Percentiles rank a stretch among this genome's conserved stretches.
phyloP scores from a whole-genome alignment of 768 basidiomycete genomes.

The Neoboletus subvelutipes region DNA sequence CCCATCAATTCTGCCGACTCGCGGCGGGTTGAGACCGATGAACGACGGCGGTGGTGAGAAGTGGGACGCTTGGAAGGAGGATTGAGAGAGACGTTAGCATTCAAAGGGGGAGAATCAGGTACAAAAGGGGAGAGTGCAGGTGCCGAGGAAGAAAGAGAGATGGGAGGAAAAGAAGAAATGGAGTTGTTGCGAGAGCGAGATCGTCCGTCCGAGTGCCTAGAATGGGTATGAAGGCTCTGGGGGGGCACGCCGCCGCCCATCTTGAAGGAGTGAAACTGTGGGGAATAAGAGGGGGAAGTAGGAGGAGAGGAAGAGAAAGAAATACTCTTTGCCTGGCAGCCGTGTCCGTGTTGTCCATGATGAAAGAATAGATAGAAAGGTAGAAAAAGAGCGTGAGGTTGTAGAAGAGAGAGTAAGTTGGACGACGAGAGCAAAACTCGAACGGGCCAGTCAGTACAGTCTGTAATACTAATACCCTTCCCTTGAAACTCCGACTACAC shows the following conservation, averaged over 20 bases:
- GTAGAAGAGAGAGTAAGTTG: constrained; percentile 25
- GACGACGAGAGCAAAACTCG: neutral
- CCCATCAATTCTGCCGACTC: constrained; percentile 95
- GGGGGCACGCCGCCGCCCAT: constrained; percentile 46
- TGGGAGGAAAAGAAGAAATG: constrained; percentile 34
- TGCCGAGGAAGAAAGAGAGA: constrained; percentile 39
- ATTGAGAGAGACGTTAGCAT: constrained; percentile 17
- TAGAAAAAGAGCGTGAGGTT: constrained; percentile 26
- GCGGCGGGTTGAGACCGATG: constrained; percentile 84
- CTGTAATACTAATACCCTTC: neutral
- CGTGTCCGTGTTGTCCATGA: constrained; percentile 43
- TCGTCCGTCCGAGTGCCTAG: constrained; percentile 38
- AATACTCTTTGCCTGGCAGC: constrained; percentile 45
- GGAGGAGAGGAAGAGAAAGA: neutral
- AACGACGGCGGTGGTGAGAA: constrained; percentile 83
- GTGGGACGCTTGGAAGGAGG: constrained; percentile 50
- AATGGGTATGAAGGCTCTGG: constrained; percentile 39
- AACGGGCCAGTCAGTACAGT: neutral
- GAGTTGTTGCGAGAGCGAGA: constrained; percentile 71
- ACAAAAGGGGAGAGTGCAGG: constrained; percentile 38
- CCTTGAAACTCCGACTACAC: constrained; percentile 1
- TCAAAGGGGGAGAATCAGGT: constrained; percentile 36
- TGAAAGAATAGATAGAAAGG: constrained; percentile 2
- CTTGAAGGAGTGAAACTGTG: constrained; percentile 72
- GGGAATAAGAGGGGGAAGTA: neutral